These are phyloP conservation scores for Nematocida sp. DNA, from an alignment of 371 early-diverging fungal genomes.

Conservation along the genomic window DNA sequence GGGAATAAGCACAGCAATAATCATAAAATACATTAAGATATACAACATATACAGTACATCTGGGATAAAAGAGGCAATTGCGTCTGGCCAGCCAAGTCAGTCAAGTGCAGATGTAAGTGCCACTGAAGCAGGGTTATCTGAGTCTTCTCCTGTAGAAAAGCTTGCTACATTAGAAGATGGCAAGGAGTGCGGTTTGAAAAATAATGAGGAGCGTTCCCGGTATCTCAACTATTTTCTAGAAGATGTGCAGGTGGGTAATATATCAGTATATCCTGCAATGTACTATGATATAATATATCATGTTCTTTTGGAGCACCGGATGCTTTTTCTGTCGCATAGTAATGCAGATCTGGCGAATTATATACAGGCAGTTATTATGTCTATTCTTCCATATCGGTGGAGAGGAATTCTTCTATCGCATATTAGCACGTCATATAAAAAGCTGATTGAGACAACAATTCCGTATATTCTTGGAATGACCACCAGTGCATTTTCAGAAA, in stretches of 20 bases:
- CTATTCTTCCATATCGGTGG: slow-evolving; percentile 45
- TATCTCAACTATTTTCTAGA: slow-evolving; percentile 25
- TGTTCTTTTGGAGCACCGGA: slow-evolving; percentile 45
- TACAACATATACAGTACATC: slow-evolving; percentile 48
- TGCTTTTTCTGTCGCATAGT: slow-evolving; percentile 26
- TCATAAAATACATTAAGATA: slow-evolving; percentile 32
- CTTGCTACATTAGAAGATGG: too few relatives aligned
- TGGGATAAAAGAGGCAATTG: slow-evolving; percentile 39
- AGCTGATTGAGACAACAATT: slow-evolving; percentile 45
- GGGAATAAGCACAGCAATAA: not conserved
- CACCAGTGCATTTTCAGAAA: not conserved
- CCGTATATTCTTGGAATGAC: slow-evolving; percentile 51
- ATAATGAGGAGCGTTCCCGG: too few relatives aligned
- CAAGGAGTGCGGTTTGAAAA: too few relatives aligned
- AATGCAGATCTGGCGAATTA: slow-evolving; percentile 16
- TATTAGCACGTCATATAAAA: slow-evolving; percentile 9
- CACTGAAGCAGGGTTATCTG: too few relatives aligned
- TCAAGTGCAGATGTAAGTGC: too few relatives aligned
- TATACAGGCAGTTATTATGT: slow-evolving; percentile 20
- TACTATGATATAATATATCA: slow-evolving; percentile 49
- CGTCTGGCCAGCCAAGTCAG: too few relatives aligned
- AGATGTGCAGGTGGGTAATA: slow-evolving; percentile 35
- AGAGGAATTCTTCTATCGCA: slow-evolving; percentile 30
- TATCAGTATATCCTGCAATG: not conserved
- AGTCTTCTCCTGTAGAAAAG: not conserved